Evolutionary conservation across 2,329 filamentous ascomycete species (phyloP).

Genomic region (Fonsecaea nubica): DNA sequence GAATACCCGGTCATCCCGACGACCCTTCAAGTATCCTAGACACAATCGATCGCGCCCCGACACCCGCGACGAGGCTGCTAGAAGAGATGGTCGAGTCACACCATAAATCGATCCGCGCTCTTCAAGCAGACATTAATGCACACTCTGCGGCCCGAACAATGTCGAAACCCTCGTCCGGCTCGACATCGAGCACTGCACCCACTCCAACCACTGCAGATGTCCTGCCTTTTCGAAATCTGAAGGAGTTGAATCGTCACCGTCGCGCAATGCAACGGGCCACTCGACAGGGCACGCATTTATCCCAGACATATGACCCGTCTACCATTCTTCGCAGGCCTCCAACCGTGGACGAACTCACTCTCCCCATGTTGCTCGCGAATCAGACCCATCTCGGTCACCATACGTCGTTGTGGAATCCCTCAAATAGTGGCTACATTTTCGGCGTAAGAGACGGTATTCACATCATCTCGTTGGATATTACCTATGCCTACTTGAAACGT

Average conservation of each 20-base stretch:
- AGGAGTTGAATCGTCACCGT: conserved; percentile 26
- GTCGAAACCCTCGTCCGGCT: conserved; percentile 9
- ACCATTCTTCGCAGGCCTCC: conserved; percentile 70
- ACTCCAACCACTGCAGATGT: conserved; percentile 6
- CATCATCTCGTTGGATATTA: conserved; percentile 90
- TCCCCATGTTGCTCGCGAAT: conserved; percentile 87
- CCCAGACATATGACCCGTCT: conserved; percentile 35
- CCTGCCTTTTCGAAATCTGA: conserved; percentile 21
- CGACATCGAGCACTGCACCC: background rate
- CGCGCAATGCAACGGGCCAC: conserved; percentile 18
- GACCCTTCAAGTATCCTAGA: conserved; percentile 39
- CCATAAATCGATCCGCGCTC: conserved; percentile 26
- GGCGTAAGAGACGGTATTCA: conserved; percentile 87
- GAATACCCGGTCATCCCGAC: conserved; percentile 36
- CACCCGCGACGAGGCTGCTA: conserved; percentile 19
- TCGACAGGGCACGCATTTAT: conserved; percentile 27
- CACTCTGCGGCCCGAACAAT: conserved; percentile 27
- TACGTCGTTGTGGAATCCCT: conserved; percentile 91
- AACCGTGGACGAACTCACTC: conserved; percentile 76
- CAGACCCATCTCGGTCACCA: conserved; percentile 91
- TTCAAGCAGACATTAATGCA: conserved; percentile 34
- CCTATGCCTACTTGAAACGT: conserved; percentile 85
- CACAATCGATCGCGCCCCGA: conserved; percentile 29
- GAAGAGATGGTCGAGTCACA: conserved; percentile 27
- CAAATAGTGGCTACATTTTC: conserved; percentile 92